Evolutionary conservation across 1,284 basidiomycete species (phyloP), one percentile per base, ranked within the genome.

Genomic region (Cyathus olla): DNA sequence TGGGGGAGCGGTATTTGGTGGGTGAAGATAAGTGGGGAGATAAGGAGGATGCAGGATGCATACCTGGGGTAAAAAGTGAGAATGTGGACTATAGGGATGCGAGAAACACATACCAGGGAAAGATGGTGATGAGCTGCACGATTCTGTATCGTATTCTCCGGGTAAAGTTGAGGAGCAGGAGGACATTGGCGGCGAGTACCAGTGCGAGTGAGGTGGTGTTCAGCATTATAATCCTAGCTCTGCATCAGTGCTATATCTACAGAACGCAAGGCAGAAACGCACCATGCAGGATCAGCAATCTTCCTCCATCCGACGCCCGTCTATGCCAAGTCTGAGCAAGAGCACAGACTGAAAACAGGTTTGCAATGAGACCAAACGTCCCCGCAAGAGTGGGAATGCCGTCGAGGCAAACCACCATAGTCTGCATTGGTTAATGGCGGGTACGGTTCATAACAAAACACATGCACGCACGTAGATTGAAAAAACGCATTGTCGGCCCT

Each of bases 321-420:
- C 77, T 59, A 31, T 71, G 68, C 80, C 79, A 80, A 19, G 70
- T 64, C 44, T 78, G 74, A 3, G 71, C 71, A 15, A 79, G 63
- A 1, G 77, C 71, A 53, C 80, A 80, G 1, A 79, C 70, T 4
- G 77, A 78, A 51, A 81, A 78, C 15, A 81, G 61, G 56, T 76
- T 80, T 6, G 78, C 76, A 10, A 82, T 60, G 0, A 80, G 79
- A 1, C 79, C 79, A 56, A 80, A 79, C 2, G 79, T 79, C 22
- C 78, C 80, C 5, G 79, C 77, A 24, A 78, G 13, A 81, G 68
- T 2, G 80, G 80, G 62, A 82, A 80, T 0, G 71, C 76, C 2
- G 78, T 78, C 1, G 78, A 80, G 0, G 73, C 68, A 55, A 78
- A 78, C 80, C 80, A 81, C 78, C 78, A 81, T 19, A 74, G 66